Evolutionary conservation across 2,329 filamentous ascomycete genomes (phyloP), one percentile per base, ranked within the genome.

Genomic region (Talaromyces sp.): DNA sequence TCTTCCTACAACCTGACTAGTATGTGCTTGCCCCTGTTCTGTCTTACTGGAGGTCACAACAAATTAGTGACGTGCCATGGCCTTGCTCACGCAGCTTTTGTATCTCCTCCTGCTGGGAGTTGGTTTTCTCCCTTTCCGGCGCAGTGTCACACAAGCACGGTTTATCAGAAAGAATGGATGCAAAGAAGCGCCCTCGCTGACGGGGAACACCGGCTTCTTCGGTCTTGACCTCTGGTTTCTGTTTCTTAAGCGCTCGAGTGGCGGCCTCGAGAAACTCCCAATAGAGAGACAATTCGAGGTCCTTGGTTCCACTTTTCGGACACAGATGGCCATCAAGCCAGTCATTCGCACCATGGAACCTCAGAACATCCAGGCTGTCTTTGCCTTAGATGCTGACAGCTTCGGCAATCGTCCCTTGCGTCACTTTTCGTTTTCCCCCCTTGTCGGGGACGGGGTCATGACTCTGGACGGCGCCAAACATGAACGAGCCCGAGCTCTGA

Each of bases 361-460:
- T 10, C 69, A 69, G 50, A 96, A 96, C 69, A 85, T 96, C 73
- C 94, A 96, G 73, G 89, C 91, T 15, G 80, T 96, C 21, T 78
- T 96, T 11, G 89, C 91, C 0, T 89, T 95, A 68, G 96, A 96
- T 70, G 77, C 77, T 59, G 88, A 94, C 65, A 96, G 87, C 67
- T 91, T 89, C 1, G 70, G 74, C 1, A 78, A 82, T 46, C 80
- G 80, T 0, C 62, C 69, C 11, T 68, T 59, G 45, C 53, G 57
- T 73, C 84, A 89, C 66, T 64, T 73, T 15, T 83, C 89, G 54
- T 92, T 87, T 76, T 78, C 1, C 69, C 77, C 40, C 67, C 72
- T 40, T 65, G 74, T 59, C 60, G 73, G 13, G 73, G 81, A 21
- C 81, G 81, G 1, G 80, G 57, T 55, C 35, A 60, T 89, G 73